phyloP scores from a whole-genome alignment of 1,284 basidiomycete species.

The Austroboletus novae-zelandiae region DNA sequence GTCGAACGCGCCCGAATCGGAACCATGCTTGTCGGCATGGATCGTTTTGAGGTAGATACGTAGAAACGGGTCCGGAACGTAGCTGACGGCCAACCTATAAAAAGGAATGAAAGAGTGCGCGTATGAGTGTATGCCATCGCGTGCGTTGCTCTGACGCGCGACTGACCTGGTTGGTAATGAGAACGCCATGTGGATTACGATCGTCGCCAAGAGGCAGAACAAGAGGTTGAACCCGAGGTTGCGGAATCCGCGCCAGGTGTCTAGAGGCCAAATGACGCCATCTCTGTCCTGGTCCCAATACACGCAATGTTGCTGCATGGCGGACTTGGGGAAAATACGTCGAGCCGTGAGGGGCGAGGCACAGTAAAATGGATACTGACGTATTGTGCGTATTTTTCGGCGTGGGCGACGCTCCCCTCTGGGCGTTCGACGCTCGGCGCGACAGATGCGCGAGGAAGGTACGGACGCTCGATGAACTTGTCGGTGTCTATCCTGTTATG shows the following conservation, averaged over 20 bases:
- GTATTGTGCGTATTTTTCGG: slow-evolving; percentile 18
- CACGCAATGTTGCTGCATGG: slow-evolving; percentile 42
- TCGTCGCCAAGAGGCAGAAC: slow-evolving; percentile 36
- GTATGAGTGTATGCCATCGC: background rate
- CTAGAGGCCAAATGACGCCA: slow-evolving; percentile 45
- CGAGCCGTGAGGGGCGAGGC: background rate
- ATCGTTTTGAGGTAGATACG: slow-evolving; percentile 42
- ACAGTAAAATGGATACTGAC: slow-evolving; percentile 12
- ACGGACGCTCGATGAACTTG: slow-evolving; percentile 24
- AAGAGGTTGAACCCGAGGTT: slow-evolving; percentile 43
- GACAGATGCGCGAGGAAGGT: slow-evolving; percentile 26
- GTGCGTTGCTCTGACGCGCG: slow-evolving; percentile 3
- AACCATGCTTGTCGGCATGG: slow-evolving; percentile 46
- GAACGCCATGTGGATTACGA: slow-evolving; percentile 39
- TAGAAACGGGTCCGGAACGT: slow-evolving; percentile 42
- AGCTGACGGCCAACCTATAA: slow-evolving; percentile 19
- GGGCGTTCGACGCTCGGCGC: slow-evolving; percentile 27
- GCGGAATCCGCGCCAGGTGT: slow-evolving; percentile 44
- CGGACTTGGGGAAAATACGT: slow-evolving; percentile 17
- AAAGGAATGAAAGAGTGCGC: background rate
- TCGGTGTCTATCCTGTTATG: slow-evolving; percentile 26
- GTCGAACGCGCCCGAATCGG: slow-evolving; percentile 45
- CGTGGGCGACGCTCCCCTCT: slow-evolving; percentile 17
- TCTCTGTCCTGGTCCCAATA: slow-evolving; percentile 45
- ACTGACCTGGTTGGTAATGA: slow-evolving; percentile 38